Base-by-base conservation (phyloP, 2,329 filamentous ascomycete species). In the Colletotrichum ledebouriae region DNA sequence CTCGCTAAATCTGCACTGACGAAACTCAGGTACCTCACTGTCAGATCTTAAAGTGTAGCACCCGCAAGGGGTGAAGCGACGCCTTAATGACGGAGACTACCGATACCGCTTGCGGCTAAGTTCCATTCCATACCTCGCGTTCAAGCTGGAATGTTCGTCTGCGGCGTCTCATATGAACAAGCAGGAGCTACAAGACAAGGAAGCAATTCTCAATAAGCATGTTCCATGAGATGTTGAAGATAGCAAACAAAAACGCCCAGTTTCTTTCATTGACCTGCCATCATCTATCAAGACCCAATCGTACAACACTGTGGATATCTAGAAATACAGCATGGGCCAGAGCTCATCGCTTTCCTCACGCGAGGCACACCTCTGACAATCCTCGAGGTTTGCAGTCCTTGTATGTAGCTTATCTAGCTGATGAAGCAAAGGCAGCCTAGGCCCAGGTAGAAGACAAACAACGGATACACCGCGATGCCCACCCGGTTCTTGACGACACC, bases 351-450 rank as follows among this genome's bases (percentile, higher is more conserved):
- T 41, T 17, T 34, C 9, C 17, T 17, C 37, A 59, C 34, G n/a
- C 34, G 17, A 37, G 34, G 7, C 10, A 6, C 34, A 15, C 33
- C 49, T 10, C 29, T 22, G 17, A 17, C 29, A 33, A 37, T 33
- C 11, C n/a, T 15, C 5, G 49, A 33, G 33, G 52, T 17, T 39
- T 25, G 52, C 52, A n/a, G 13, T n/a, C n/a, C 34, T 47, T 25
- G 29, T 29, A 6, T 29, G 29, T 29, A 47, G 15, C 22, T 33
- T 34, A 3, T 47, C 78, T 88, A 97, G 83, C 94, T 98, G 78
- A 99, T 97, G 80, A 98, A 98, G 85, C 96, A 99, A 69, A 99
- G 87, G 78, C 94, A 98, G 60, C 94, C 95, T 73, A 99, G 84
- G 39, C 93, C 93, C 66, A 98, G 84, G 80, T 99, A 99, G 81